These are phyloP conservation scores for Sesbania bispinosa DNA, from an alignment of 306 rosid genomes.

Conservation along the genomic window DNA sequence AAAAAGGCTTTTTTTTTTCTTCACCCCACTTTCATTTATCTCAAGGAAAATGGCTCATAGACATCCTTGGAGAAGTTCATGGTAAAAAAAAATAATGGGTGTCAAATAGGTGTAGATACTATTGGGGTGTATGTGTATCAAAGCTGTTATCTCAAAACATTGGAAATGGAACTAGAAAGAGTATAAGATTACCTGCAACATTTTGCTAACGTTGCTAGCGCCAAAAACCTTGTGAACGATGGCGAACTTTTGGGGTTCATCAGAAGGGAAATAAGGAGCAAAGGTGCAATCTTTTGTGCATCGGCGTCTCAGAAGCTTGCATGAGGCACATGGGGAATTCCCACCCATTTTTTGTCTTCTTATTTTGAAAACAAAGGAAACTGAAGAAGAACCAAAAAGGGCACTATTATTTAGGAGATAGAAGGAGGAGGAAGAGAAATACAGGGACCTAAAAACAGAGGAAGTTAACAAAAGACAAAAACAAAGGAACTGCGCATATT, in stretches of 20 bases:
- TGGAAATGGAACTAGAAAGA: background rate
- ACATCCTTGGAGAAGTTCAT: too few species aligned
- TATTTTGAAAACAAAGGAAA: background rate
- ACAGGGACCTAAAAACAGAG: conserved; percentile 13
- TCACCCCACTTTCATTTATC: too few species aligned
- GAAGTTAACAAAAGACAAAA: background rate
- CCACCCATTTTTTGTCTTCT: conserved; percentile 54
- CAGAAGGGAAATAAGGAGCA: conserved; percentile 85
- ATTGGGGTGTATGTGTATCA: too few species aligned
- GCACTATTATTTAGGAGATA: background rate
- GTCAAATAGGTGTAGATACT: too few species aligned
- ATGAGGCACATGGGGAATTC: conserved; percentile 89
- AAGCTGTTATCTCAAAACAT: too few species aligned
- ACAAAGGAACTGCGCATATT: conserved; percentile 1
- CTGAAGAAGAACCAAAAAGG: background rate
- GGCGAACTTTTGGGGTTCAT: conserved; percentile 86
- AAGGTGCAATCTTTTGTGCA: conserved; percentile 82
- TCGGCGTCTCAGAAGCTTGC: conserved; percentile 85
- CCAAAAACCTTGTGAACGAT: conserved; percentile 95
- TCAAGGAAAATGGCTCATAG: too few species aligned
- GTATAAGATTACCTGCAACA: conserved; percentile 70
- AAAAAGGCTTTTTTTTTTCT: too few species aligned
- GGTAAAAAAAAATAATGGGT: too few species aligned
- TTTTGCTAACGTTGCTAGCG: conserved; percentile 95
- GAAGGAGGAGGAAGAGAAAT: too few species aligned